Percentiles rank a stretch among this genome's conserved stretches.
phyloP scores from a whole-genome alignment of 2,329 filamentous ascomycete genomes.

The Stagonosporopsis cucurbitacearum region DNA sequence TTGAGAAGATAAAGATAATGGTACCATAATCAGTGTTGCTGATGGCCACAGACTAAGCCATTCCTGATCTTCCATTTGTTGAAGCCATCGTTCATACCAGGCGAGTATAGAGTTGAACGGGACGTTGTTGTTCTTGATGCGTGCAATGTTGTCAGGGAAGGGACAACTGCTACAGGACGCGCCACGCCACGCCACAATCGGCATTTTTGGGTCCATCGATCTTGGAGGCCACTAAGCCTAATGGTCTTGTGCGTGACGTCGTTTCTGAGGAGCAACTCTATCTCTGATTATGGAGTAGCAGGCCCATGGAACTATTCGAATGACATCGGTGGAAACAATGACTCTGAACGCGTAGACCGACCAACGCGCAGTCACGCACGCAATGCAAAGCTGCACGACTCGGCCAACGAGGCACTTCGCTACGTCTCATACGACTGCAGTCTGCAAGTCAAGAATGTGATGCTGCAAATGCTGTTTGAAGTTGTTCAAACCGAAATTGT shows the following conservation, averaged over 20 bases:
- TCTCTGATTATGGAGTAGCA: background rate
- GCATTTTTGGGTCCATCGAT: background rate
- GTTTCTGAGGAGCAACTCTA: background rate
- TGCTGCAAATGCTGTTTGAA: background rate
- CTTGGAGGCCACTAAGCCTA: no score
- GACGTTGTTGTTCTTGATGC: background rate
- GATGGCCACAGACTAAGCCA: background rate
- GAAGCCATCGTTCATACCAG: background rate
- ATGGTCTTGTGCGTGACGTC: background rate
- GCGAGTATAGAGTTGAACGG: no score
- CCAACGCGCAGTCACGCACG: background rate
- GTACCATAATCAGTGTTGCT: background rate
- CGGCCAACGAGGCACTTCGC: background rate
- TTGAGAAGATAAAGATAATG: background rate
- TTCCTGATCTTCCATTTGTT: background rate
- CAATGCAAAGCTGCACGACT: background rate
- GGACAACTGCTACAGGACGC: background rate
- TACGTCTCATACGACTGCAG: background rate
- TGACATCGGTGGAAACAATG: background rate
- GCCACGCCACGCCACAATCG: background rate
- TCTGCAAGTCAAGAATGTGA: background rate
- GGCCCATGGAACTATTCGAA: background rate
- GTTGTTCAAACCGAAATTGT: constrained; percentile 2
- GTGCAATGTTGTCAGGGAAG: background rate
- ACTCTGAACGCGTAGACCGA: background rate